Evolutionary conservation across 2,329 filamentous ascomycete genomes (phyloP).

Genomic region (Fusarium sp.): DNA sequence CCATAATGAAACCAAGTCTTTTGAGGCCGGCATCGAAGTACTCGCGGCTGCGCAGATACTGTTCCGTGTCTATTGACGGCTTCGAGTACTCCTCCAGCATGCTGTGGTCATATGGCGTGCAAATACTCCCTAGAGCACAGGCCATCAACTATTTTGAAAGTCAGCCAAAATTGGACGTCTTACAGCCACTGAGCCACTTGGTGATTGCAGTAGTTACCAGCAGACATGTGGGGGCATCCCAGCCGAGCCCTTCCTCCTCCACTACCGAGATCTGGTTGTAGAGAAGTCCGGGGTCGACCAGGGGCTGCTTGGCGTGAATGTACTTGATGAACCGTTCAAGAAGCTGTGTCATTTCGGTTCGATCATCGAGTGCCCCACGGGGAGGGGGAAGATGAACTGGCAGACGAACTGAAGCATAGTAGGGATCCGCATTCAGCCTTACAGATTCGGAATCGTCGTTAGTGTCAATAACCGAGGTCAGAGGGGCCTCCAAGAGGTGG

Average conservation of each 20-base stretch:
- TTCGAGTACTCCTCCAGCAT: not conserved
- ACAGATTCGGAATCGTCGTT: not conserved
- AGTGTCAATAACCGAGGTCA: not conserved
- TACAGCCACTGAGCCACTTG: not conserved
- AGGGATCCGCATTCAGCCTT: not conserved
- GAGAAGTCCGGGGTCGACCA: not conserved
- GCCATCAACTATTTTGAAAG: not conserved
- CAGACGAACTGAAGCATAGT: not conserved
- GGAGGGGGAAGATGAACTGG: not conserved
- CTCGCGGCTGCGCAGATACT: not conserved
- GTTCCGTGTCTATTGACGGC: not conserved
- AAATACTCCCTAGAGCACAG: not conserved
- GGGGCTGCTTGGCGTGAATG: not conserved
- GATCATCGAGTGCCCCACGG: not conserved
- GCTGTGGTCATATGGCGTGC: not conserved
- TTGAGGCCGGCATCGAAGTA: not conserved
- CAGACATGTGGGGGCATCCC: not conserved
- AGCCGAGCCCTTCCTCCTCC: not conserved
- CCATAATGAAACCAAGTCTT: not conserved
- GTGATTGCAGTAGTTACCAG: not conserved
- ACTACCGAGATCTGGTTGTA: not conserved
- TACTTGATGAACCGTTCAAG: not conserved
- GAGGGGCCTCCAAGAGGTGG: not conserved
- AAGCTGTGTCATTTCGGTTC: not conserved
- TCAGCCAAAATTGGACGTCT: not conserved